Evolutionary conservation across 75 land plant genomes (phyloP).

Genomic region (Pinus taeda): DNA sequence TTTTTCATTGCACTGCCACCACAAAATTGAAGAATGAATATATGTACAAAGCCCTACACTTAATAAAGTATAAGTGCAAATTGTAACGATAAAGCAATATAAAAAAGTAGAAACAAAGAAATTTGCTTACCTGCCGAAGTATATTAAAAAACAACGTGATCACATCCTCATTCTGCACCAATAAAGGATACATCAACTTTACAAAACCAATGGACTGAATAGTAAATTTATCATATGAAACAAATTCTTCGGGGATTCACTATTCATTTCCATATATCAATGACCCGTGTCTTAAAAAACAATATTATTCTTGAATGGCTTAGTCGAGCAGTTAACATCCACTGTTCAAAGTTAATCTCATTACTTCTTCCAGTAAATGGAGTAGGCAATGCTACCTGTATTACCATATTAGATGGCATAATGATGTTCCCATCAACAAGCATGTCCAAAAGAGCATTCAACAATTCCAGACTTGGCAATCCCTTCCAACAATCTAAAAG

Average conservation of each 20-base stretch:
- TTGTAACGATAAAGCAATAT: not conserved
- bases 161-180: constrained; percentile 94
- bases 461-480: constrained; percentile 58
- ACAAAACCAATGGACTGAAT: not conserved
- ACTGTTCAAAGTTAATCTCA: not conserved
- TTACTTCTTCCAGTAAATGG: not conserved
- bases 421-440: constrained; percentile 90
- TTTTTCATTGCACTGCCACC: constrained; percentile 67
- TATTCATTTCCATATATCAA: not conserved
- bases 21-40: not conserved
- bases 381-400: constrained; percentile 59
- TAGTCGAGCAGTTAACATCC: not conserved
- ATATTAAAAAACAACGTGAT: constrained; percentile 71
- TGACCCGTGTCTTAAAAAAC: not conserved
- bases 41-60: constrained; percentile 1
- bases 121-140: constrained; percentile 67
- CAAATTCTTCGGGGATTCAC: not conserved
- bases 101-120: not conserved
- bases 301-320: not conserved
- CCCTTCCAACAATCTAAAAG: constrained; percentile 76
- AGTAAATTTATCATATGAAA: not conserved
- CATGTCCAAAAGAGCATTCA: constrained; percentile 85
- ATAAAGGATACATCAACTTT: constrained; percentile 8
- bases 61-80: not conserved
- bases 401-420: constrained; percentile 35